Conservation (phyloP, 2,329 filamentous ascomycete species). For the Phaeoacremonium minimum region DNA sequence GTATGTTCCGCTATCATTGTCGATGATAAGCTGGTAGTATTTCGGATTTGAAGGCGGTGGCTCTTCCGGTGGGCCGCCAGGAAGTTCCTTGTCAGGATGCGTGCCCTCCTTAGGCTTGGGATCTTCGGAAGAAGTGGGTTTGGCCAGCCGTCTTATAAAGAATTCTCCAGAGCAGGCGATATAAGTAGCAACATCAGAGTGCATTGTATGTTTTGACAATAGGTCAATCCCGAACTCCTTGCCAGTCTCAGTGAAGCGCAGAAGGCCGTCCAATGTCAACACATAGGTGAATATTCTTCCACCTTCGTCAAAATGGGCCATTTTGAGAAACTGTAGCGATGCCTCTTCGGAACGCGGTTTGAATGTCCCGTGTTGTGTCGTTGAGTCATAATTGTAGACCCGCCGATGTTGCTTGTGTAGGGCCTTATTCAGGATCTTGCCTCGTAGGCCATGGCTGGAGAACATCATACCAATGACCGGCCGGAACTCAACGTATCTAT, state of each 20-base stretch:
- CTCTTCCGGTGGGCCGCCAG: constrained; percentile 38
- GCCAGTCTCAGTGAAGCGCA: constrained; percentile 92
- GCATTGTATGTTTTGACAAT: constrained; percentile 94
- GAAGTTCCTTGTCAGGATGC: constrained; percentile 45
- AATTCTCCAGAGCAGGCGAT: constrained; percentile 93
- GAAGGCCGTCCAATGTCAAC: constrained; percentile 77
- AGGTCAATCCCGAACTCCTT: constrained; percentile 94
- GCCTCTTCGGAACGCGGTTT: constrained; percentile 64
- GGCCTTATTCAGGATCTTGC: constrained; percentile 75
- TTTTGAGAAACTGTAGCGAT: constrained; percentile 75
- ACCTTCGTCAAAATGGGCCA: constrained; percentile 82
- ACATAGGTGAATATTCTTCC: constrained; percentile 90
- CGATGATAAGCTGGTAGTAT: constrained; percentile 82
- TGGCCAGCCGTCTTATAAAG: constrained; percentile 69
- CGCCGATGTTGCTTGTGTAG: constrained; percentile 86
- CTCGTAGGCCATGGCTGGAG: constrained; percentile 69
- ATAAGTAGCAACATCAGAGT: constrained; percentile 86
- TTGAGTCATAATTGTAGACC: constrained; percentile 82
- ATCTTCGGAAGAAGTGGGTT: constrained; percentile 37
- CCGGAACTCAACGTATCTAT: constrained; percentile 89
- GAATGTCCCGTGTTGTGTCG: constrained; percentile 69
- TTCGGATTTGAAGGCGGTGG: constrained; percentile 40
- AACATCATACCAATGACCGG: constrained; percentile 91
- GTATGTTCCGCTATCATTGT: constrained; percentile 94
- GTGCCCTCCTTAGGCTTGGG: constrained; percentile 38